A percentile compares a stretch with the other conserved stretches of the same genome.
Conservation (phyloP, 2,329 filamentous ascomycete genomes). For the Geosmithia flava region DNA sequence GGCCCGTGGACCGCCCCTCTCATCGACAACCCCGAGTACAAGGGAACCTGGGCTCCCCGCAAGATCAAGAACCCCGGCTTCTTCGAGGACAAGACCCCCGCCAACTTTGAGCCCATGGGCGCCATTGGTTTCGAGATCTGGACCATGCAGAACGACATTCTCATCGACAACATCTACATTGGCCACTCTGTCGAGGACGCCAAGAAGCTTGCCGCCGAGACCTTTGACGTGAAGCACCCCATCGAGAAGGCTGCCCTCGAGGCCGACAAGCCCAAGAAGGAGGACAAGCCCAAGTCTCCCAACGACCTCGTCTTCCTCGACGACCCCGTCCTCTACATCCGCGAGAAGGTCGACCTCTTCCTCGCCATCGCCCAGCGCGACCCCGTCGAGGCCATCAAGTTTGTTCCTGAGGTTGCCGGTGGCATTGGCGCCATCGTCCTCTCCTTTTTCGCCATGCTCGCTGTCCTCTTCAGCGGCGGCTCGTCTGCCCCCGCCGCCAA, state of each 20-base stretch:
- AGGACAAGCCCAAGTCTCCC: slow-evolving; percentile 54
- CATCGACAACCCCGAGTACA: slow-evolving; percentile 97
- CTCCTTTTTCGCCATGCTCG: slow-evolving; percentile 57
- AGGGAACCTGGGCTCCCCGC: slow-evolving; percentile 85
- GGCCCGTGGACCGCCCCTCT: slow-evolving; percentile 91
- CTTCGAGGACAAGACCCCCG: slow-evolving; percentile 92
- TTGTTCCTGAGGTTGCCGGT: slow-evolving; percentile 83
- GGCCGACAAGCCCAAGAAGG: slow-evolving; percentile 64
- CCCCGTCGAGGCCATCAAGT: slow-evolving; percentile 73
- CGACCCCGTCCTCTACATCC: slow-evolving; percentile 76
- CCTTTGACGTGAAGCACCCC: slow-evolving; percentile 78
- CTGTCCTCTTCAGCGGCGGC: slow-evolving; percentile 46
- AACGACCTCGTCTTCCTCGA: slow-evolving; percentile 78
- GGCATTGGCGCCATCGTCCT: slow-evolving; percentile 60
- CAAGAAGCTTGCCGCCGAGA: slow-evolving; percentile 76
- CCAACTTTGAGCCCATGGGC: slow-evolving; percentile 97
- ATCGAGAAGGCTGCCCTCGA: slow-evolving; percentile 73
- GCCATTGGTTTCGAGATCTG: slow-evolving; percentile 99
- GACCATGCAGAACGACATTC: slow-evolving; percentile 99
- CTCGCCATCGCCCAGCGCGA: slow-evolving; percentile 69
- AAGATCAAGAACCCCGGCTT: slow-evolving; percentile 96
- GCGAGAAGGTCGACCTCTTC: slow-evolving; percentile 91
- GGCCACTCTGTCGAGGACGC: slow-evolving; percentile 93
- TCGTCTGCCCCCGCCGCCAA: slow-evolving; percentile 59
- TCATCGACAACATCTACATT: slow-evolving; percentile 99